Percentiles rank a stretch among this genome's conserved stretches.
Evolutionary conservation across 2,329 filamentous ascomycete species (phyloP).

Genomic region (Rutstroemia sydowiana): DNA sequence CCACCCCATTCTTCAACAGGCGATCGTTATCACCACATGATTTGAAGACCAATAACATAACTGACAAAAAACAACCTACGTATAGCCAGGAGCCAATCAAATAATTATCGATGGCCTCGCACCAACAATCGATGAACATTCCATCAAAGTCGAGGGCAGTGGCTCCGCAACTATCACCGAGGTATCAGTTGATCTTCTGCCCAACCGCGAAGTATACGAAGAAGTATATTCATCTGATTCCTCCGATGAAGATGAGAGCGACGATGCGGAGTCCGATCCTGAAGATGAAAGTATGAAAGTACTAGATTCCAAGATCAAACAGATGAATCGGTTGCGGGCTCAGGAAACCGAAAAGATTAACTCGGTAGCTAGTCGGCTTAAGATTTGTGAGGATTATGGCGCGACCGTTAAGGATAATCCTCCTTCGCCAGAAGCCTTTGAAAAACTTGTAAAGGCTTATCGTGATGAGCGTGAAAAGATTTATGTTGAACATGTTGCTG

Average conservation of each 20-base stretch:
- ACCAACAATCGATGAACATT: conserved; percentile 45
- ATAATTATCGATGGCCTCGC: conserved; percentile 49
- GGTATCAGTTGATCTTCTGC: conserved; percentile 51
- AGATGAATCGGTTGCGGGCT: conserved; percentile 16
- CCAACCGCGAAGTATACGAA: conserved; percentile 39
- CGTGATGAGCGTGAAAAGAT: conserved; percentile 25
- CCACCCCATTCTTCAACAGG: neutral
- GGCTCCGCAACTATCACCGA: conserved; percentile 54
- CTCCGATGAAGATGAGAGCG: conserved; percentile 27
- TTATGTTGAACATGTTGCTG: conserved; percentile 36
- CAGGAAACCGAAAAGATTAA: conserved; percentile 29
- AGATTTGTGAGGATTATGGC: conserved; percentile 25
- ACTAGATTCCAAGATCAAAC: conserved; percentile 20
- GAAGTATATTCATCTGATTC: conserved; percentile 32
- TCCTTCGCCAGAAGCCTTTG: conserved; percentile 18
- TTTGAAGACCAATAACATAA: neutral
- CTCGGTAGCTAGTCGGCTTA: conserved; percentile 21
- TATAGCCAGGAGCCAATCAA: conserved; percentile 45
- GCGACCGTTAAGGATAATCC: conserved; percentile 17
- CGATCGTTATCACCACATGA: too few species aligned
- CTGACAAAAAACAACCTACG: neutral
- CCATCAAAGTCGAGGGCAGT: conserved; percentile 52
- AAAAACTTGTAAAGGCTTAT: conserved; percentile 22
- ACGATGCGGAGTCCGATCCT: conserved; percentile 26
- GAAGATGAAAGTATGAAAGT: conserved; percentile 23